phyloP scores from a whole-genome alignment of 768 basidiomycete species.

The Mycena galericulata region DNA sequence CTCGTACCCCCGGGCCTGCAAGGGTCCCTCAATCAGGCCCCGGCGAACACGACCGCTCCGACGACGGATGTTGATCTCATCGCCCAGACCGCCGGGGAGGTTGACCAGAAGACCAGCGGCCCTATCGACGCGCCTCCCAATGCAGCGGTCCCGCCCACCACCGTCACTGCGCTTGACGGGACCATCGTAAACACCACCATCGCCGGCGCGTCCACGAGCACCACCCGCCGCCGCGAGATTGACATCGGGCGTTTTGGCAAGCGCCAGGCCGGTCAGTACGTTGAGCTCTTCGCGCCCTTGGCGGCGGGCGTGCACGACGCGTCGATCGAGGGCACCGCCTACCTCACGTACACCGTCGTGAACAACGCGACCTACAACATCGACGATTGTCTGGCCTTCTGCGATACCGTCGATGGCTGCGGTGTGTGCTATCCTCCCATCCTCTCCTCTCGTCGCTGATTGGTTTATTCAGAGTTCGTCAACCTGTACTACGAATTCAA shows the following conservation, averaged over 20 bases:
- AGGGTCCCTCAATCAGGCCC: constrained; percentile 31
- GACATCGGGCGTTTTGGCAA: constrained; percentile 17
- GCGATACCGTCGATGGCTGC: constrained; percentile 51
- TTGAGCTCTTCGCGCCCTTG: constrained; percentile 53
- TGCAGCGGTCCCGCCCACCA: constrained; percentile 36
- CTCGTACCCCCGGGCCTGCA: constrained; percentile 42
- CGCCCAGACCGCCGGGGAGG: constrained; percentile 11
- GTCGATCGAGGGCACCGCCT: constrained; percentile 61
- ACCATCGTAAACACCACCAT: constrained; percentile 42
- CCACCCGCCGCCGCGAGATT: constrained; percentile 1
- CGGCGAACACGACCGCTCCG: constrained; percentile 34
- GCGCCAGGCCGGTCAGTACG: constrained; percentile 30
- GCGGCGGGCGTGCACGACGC: constrained; percentile 49
- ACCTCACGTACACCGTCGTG: constrained; percentile 52
- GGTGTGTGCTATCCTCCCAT: constrained; percentile 45
- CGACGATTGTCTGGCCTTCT: constrained; percentile 56
- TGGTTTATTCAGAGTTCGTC: constrained; percentile 49
- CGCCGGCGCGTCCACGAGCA: constrained; percentile 31
- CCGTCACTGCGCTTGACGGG: constrained; percentile 60
- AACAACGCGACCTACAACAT: constrained; percentile 52
- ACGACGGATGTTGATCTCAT: constrained; percentile 27
- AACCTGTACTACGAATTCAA: constrained; percentile 62
- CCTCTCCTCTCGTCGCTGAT: constrained; percentile 35
- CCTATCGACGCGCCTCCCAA: constrained; percentile 21
- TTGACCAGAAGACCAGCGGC: constrained; percentile 24